Conservation (phyloP, 2,329 filamentous ascomycete species). For the Gremmenia infestans region DNA sequence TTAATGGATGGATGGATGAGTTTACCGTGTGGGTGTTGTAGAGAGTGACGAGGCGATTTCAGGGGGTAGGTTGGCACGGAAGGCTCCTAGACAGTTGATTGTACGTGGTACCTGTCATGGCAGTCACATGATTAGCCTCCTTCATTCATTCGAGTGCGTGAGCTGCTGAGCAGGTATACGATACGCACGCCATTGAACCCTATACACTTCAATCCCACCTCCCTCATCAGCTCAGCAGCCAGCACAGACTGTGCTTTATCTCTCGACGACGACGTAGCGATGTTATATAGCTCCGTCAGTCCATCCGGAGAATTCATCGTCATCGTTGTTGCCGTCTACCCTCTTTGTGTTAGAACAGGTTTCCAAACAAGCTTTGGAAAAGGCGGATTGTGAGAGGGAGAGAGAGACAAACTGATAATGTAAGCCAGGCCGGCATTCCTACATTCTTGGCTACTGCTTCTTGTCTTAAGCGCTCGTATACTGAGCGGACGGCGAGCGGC, state of each 20-base stretch:
- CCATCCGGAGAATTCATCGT: slow-evolving; percentile 82
- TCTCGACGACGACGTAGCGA: slow-evolving; percentile 21
- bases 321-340: slow-evolving; percentile 72
- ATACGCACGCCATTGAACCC: slow-evolving; percentile 60
- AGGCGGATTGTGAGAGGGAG: slow-evolving; percentile 30
- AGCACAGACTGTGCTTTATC: slow-evolving; percentile 22
- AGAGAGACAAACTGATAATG: slow-evolving; percentile 57
- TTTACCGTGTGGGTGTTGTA: slow-evolving; percentile 46
- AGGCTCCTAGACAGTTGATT: slow-evolving; percentile 76
- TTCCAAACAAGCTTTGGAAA: not conserved
- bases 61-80: slow-evolving; percentile 57
- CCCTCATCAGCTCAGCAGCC: slow-evolving; percentile 65
- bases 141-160: too few relatives aligned
- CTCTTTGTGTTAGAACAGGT: not conserved
- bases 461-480: slow-evolving; percentile 59
- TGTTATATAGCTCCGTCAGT: slow-evolving; percentile 44
- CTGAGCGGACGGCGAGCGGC: slow-evolving; percentile 54
- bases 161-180: slow-evolving; percentile 53
- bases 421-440: slow-evolving; percentile 60
- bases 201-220: slow-evolving; percentile 72
- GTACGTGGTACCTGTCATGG: slow-evolving; percentile 61
- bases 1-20: not conserved
- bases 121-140: slow-evolving; percentile 52
- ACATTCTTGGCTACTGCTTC: slow-evolving; percentile 59
- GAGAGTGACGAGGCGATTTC: slow-evolving; percentile 50